Evolutionary conservation across 2,329 filamentous ascomycete genomes (phyloP).

Genomic region (Colletotrichum kahawae): DNA sequence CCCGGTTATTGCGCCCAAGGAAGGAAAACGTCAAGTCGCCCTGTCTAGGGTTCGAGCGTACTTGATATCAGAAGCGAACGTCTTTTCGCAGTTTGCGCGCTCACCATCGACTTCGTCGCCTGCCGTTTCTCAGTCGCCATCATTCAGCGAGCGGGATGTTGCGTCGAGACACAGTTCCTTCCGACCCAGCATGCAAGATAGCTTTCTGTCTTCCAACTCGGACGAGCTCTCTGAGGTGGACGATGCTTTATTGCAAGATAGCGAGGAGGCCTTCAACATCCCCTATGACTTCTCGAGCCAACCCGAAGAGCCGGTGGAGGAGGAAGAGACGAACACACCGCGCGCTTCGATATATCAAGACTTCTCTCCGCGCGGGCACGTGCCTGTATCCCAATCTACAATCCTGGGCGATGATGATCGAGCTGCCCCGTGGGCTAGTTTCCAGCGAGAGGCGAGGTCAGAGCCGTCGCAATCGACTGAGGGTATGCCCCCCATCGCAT

Average conservation of each 20-base stretch:
- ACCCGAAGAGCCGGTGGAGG: conserved; percentile 37
- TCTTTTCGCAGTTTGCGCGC: conserved; percentile 64
- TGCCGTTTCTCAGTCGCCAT: conserved; percentile 50
- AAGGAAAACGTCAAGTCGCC: conserved; percentile 69
- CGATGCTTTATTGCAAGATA: conserved; percentile 47
- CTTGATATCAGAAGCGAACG: conserved; percentile 70
- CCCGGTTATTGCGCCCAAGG: conserved; percentile 51
- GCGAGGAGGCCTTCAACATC: conserved; percentile 61
- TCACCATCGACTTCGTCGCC: conserved; percentile 60
- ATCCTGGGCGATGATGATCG: conserved; percentile 27
- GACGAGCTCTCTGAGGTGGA: conserved; percentile 37
- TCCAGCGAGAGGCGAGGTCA: conserved; percentile 36
- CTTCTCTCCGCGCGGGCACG: conserved; percentile 21
- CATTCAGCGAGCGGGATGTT: conserved; percentile 32
- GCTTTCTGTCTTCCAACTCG: conserved; percentile 34
- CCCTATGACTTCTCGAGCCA: conserved; percentile 54
- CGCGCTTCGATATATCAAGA: conserved; percentile 54
- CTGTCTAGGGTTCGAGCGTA: conserved; percentile 69
- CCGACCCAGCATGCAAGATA: conserved; percentile 23
- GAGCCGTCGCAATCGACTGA: conserved; percentile 36
- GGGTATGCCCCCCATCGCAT: background rate
- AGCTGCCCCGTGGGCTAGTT: conserved; percentile 35
- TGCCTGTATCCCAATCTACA: conserved; percentile 17
- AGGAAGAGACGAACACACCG: conserved; percentile 53
- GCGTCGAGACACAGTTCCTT: conserved; percentile 27